Evolutionary conservation across 495 filamentous ascomycete genomes (phyloP).

Genomic region (Podospora sp.): DNA sequence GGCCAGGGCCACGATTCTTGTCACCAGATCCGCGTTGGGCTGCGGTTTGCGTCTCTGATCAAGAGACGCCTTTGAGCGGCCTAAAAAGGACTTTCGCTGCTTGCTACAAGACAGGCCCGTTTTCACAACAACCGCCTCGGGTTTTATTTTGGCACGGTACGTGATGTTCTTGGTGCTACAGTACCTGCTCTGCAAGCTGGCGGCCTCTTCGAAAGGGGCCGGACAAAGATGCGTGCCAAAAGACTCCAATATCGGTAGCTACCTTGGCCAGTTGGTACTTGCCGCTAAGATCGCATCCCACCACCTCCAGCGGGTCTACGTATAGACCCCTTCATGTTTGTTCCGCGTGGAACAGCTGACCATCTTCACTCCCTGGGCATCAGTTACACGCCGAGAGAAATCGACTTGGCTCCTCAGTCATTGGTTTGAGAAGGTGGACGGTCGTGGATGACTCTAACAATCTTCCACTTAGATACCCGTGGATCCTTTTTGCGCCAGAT

Average conservation of each 20-base stretch:
- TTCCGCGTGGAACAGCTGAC: neutral
- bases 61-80: neutral
- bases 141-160: slow-evolving; percentile 10
- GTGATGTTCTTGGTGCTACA: slow-evolving; percentile 12
- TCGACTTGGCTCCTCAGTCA: neutral
- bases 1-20: neutral
- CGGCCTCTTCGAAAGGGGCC: neutral
- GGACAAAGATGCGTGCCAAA: neutral
- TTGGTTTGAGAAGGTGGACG: neutral
- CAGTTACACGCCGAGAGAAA: neutral
- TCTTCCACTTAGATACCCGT: neutral
- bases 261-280: neutral
- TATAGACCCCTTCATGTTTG: neutral
- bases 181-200: neutral
- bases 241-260: neutral
- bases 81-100: neutral
- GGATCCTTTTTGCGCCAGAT: neutral
- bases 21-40: neutral
- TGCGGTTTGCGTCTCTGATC: neutral
- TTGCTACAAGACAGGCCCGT: neutral
- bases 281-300: neutral
- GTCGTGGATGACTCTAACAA: slow-evolving; percentile 3
- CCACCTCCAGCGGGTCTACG: neutral
- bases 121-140: neutral
- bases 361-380: neutral